A percentile compares a stretch with the other conserved stretches of the same genome.
Conservation (phyloP, 2,329 filamentous ascomycete species). For the Pyrenochaeta sp. region DNA sequence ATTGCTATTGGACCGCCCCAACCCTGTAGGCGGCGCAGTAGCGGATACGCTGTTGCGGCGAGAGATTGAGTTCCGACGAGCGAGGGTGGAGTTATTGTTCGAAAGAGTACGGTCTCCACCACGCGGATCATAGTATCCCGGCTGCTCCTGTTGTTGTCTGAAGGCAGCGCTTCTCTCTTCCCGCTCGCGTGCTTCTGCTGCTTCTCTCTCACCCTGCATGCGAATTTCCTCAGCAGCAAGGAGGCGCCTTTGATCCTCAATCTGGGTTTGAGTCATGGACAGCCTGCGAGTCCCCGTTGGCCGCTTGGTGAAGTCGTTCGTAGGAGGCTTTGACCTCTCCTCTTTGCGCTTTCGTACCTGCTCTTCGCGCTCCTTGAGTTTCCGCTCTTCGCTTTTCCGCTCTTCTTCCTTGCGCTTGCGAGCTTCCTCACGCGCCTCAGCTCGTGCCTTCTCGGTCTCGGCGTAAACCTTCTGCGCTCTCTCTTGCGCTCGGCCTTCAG, state of each 20-base stretch:
- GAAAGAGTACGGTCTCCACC: constrained; percentile 17
- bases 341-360: constrained; percentile 26
- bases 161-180: constrained; percentile 31
- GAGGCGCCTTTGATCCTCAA: constrained; percentile 24
- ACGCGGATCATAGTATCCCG: constrained; percentile 35
- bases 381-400: not conserved
- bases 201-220: constrained; percentile 33
- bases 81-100: constrained; percentile 10
- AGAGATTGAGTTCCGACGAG: constrained; percentile 25
- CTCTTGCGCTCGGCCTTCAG: constrained; percentile 28
- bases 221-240: constrained; percentile 27
- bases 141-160: constrained; percentile 31
- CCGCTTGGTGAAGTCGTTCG: constrained; percentile 22
- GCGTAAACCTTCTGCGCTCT: constrained; percentile 29
- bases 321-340: constrained; percentile 25
- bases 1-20: constrained; percentile 25
- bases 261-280: constrained; percentile 26
- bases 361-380: constrained; percentile 9
- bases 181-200: constrained; percentile 33
- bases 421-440: constrained; percentile 16
- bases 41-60: constrained; percentile 32
- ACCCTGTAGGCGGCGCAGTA: constrained; percentile 15
- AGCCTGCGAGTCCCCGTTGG: constrained; percentile 25
- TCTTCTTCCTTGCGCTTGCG: not conserved
- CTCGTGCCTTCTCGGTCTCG: constrained; percentile 28